phyloP scores from a whole-genome alignment of 305 asterid genomes.

The Solanum hybrid region DNA sequence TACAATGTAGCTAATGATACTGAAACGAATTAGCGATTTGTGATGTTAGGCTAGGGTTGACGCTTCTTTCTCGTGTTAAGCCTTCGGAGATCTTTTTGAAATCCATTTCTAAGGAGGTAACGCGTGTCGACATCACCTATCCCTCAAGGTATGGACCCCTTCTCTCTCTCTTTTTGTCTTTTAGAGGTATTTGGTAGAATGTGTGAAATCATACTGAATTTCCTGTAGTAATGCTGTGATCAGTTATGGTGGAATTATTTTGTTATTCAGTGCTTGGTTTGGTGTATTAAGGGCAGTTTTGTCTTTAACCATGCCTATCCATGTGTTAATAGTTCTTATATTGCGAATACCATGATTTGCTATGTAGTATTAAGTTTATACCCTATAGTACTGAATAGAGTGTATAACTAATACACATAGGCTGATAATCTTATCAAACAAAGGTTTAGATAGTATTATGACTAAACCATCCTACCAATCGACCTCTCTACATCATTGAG shows the following conservation, averaged over 20 bases:
- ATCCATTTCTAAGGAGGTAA: constrained; percentile 75
- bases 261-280: background rate
- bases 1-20: background rate
- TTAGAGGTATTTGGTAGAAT: background rate
- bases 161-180: background rate
- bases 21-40: background rate
- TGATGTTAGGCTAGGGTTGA: constrained; percentile 62
- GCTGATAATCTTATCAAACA: background rate
- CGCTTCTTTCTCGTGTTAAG: constrained; percentile 73
- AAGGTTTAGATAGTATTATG: background rate
- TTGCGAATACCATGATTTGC: background rate
- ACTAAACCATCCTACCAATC: background rate
- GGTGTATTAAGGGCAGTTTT: background rate
- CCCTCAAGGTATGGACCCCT: constrained; percentile 54
- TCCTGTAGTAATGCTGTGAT: background rate
- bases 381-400: background rate
- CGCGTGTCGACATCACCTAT: constrained; percentile 53
- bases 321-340: background rate
- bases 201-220: background rate
- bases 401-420: background rate
- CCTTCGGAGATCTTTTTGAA: constrained; percentile 92
- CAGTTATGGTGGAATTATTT: background rate
- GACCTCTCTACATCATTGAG: background rate
- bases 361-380: background rate
- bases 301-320: background rate